Evolutionary conservation across 768 basidiomycete species (phyloP), one percentile per base, ranked within the genome.

Genomic region (Hydnomerulius pinastri): DNA sequence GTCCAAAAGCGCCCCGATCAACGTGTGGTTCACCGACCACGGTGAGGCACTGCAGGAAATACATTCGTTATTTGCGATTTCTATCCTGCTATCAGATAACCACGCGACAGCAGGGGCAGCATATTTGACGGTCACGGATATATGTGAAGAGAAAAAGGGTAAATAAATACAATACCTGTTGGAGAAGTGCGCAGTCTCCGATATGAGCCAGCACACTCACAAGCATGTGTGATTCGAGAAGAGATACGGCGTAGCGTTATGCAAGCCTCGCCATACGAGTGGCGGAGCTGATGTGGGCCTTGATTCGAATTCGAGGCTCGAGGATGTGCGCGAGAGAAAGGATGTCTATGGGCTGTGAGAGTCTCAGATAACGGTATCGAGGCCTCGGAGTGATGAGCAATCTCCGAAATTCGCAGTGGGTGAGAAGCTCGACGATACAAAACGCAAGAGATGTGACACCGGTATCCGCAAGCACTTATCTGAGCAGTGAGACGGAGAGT

Each of bases 1-100:
- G 43, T 35, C 48, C 38, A 37, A 50, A 52, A 52, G 51, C 55
- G 56, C 61, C 56, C 64, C 63, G 63, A 66, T 65, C 63, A 56
- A 33, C 53, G n/a, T 43, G 37, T 49, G 56, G 53, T 53, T 56
- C 63, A 45, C 17, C 43, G 51, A 66, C 63, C 64, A 64, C 64
- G 66, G 63, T 50, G 47, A 45, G 41, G 55, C 61, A 59, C 53
- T 43, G 59, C 64, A 59, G 15, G 35, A 42, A 43, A 29, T 17
- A 27, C 6, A 38, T 52, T 29, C 46, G 43, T 50, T 23, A 27
- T 41, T 23, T 9, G 15, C 15, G 13, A 13, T 25, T 39, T 7
- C 35, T 39, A 25, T 20, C 3, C 33, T 32, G 54, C 30, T 53
- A 61, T 54, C 55, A 58, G 63, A 64, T 66, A 58, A 56, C 27